Conservation (phyloP, 495 filamentous ascomycete species). For the Xylaria palmicola region DNA sequence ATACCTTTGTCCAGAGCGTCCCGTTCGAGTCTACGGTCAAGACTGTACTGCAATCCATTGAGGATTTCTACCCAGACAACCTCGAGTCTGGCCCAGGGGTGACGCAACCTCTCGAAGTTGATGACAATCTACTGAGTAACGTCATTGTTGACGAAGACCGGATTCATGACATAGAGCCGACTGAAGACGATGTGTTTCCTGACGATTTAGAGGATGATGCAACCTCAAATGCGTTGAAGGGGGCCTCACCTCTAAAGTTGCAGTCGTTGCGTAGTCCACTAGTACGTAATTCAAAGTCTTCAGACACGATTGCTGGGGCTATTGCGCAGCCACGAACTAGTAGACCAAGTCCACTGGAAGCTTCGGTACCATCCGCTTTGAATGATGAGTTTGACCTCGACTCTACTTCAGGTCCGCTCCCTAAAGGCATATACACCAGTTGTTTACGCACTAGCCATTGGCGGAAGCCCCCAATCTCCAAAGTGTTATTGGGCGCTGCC, state of each 20-base stretch:
- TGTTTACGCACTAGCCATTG: constrained; percentile 22
- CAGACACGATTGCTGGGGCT: neutral
- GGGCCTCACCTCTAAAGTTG: neutral
- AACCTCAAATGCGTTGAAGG: constrained; percentile 7
- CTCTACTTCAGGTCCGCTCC: constrained; percentile 5
- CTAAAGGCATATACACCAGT: constrained; percentile 24
- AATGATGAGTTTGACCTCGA: neutral
- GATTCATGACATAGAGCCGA: constrained; percentile 36
- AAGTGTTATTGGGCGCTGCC: constrained; percentile 22
- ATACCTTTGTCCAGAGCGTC: constrained; percentile 56
- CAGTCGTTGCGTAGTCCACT: neutral
- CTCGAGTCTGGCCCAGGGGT: constrained; percentile 51
- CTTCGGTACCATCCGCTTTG: neutral
- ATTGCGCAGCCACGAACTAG: neutral
- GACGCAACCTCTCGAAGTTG: constrained; percentile 21
- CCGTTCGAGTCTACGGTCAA: constrained; percentile 60
- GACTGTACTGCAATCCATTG: constrained; percentile 77
- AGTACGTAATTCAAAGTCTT: neutral
- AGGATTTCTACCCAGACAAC: constrained; percentile 77
- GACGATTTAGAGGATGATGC: constrained; percentile 58
- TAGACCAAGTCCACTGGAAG: neutral
- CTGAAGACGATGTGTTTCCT: constrained; percentile 43
- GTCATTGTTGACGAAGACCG: constrained; percentile 48
- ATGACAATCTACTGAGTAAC: constrained; percentile 28
- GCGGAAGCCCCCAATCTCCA: constrained; percentile 19